Evolutionary conservation across 495 filamentous ascomycete species (phyloP).

Genomic region (Cladorrhinum samala): DNA sequence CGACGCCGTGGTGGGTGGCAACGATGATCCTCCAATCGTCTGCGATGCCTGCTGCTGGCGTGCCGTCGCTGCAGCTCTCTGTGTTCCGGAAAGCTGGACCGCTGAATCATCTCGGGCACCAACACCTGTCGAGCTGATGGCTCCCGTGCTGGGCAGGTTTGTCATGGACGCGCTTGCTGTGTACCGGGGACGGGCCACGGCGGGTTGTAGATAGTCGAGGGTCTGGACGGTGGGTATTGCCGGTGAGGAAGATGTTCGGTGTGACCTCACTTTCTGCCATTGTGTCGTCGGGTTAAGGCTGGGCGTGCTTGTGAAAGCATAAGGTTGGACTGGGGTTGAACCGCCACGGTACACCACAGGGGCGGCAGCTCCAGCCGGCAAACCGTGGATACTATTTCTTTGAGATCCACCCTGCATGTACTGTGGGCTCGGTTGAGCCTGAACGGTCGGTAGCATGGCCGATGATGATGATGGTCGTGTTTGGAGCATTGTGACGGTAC

Average conservation of each 20-base stretch:
- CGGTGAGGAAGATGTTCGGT: slow-evolving; percentile 62
- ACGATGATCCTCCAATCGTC: slow-evolving; percentile 21
- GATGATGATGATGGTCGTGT: slow-evolving; percentile 67
- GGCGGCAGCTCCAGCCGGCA: slow-evolving; percentile 40
- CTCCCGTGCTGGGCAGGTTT: slow-evolving; percentile 28
- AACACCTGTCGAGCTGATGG: slow-evolving; percentile 9
- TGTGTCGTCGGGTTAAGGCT: slow-evolving; percentile 51
- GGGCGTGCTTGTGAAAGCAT: slow-evolving; percentile 77
- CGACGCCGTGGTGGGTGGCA: slow-evolving; percentile 32
- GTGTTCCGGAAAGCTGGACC: slow-evolving; percentile 20
- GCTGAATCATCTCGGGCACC: slow-evolving; percentile 30
- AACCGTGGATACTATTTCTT: slow-evolving; percentile 57
- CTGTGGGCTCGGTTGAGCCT: slow-evolving; percentile 50
- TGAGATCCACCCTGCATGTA: slow-evolving; percentile 48
- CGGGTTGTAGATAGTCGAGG: slow-evolving; percentile 36
- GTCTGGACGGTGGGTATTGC: slow-evolving; percentile 51
- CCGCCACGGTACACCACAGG: slow-evolving; percentile 64
- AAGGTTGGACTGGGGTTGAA: slow-evolving; percentile 69
- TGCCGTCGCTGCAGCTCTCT: slow-evolving; percentile 19
- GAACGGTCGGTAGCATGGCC: slow-evolving; percentile 53
- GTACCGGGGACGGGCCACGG: slow-evolving; percentile 49
- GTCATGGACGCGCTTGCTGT: slow-evolving; percentile 54
- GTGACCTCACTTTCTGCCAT: slow-evolving; percentile 62
- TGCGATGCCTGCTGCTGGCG: slow-evolving; percentile 28
- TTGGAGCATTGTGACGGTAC: slow-evolving; percentile 76